Percentiles rank a stretch among this genome's conserved stretches.
Evolutionary conservation across 2,329 filamentous ascomycete species (phyloP).

Genomic region (Venturiaceae sp.): DNA sequence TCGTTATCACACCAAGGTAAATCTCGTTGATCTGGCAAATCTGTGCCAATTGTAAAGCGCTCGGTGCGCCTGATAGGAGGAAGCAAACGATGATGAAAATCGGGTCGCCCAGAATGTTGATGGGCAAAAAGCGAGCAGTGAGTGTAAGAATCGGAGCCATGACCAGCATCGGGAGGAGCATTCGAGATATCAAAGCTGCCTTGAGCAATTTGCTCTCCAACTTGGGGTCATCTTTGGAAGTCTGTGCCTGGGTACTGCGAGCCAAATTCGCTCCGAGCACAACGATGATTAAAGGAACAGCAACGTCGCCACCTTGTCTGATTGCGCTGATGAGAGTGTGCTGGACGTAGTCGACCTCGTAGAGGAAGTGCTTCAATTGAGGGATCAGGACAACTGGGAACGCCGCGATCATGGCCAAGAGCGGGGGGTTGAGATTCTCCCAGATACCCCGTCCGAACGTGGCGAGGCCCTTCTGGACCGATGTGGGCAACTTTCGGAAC

Average conservation of each 20-base stretch:
- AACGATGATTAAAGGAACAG: conserved; percentile 89
- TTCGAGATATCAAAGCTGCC: conserved; percentile 77
- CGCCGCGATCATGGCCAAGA: conserved; percentile 94
- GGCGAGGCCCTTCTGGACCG: conserved; percentile 41
- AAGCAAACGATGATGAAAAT: conserved; percentile 99
- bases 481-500: conserved; percentile 11
- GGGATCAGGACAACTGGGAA: conserved; percentile 86
- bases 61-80: conserved; percentile 86
- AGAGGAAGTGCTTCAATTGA: conserved; percentile 72
- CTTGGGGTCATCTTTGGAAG: conserved; percentile 59
- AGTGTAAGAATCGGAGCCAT: conserved; percentile 88
- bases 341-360: conserved; percentile 78
- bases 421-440: conserved; percentile 96
- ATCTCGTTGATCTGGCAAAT: conserved; percentile 98
- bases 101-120: conserved; percentile 92
- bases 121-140: conserved; percentile 78
- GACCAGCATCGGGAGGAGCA: conserved; percentile 82
- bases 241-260: conserved; percentile 66
- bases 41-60: conserved; percentile 87
- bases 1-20: conserved; percentile 90
- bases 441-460: conserved; percentile 52
- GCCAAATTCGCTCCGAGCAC: conserved; percentile 92
- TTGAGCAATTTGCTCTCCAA: conserved; percentile 70
- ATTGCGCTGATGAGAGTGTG: conserved; percentile 87
- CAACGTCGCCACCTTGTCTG: conserved; percentile 75